Conservation (phyloP, 768 basidiomycete species). For the Amanita rubescens region DNA sequence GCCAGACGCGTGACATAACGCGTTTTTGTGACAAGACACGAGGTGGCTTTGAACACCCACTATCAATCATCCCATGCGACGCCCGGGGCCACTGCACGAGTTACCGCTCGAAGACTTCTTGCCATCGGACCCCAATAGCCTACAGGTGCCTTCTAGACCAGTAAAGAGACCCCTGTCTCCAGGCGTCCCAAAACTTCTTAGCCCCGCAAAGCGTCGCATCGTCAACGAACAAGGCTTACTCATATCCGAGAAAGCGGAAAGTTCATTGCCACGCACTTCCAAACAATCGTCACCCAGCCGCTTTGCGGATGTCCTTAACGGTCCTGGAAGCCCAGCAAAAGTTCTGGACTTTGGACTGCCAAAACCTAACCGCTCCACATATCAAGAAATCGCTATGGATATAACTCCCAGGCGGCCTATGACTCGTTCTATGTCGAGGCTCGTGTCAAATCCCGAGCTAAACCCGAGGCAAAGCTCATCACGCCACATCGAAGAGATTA, state of each 20-base stretch:
- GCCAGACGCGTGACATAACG: constrained; percentile 27
- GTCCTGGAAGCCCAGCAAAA: constrained; percentile 38
- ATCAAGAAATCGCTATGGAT: constrained; percentile 7
- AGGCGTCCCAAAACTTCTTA: constrained; percentile 37
- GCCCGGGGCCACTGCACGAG: constrained; percentile 52
- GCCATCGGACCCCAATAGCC: constrained; percentile 23
- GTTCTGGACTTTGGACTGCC: constrained; percentile 45
- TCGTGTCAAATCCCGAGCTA: constrained; percentile 24
- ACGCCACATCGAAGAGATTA: constrained; percentile 1
- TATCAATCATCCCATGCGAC: constrained; percentile 31
- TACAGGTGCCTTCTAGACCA: constrained; percentile 22
- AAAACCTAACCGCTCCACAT: constrained; percentile 19
- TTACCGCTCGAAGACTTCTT: constrained; percentile 53
- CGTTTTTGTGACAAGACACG: constrained; percentile 23
- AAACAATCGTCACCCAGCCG: constrained; percentile 16
- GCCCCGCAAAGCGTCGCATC: constrained; percentile 64
- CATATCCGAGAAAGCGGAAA: constrained; percentile 30
- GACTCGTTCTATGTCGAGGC: constrained; percentile 14
- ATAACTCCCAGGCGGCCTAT: constrained; percentile 16
- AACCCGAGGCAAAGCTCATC: constrained; percentile 8
- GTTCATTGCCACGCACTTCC: constrained; percentile 21
- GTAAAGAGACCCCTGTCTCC: constrained; percentile 63
- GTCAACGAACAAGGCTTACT: constrained; percentile 46
- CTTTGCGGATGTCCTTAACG: constrained; percentile 19
- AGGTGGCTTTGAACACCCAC: not conserved